phyloP scores from a whole-genome alignment of 345 rosid species.

The Noccaea bulbosa region DNA sequence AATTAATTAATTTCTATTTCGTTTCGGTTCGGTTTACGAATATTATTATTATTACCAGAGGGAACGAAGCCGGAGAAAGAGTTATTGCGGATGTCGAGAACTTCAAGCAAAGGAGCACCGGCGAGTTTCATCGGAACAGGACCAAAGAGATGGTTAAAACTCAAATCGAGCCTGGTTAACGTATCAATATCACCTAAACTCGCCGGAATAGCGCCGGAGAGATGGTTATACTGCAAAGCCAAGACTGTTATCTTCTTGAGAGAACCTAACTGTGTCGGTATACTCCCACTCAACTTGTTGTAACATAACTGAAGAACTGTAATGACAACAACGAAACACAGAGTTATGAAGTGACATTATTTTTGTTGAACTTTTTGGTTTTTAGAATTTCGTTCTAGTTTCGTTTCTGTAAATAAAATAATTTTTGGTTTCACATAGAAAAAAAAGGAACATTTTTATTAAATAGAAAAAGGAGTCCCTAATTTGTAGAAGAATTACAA shows the following conservation, averaged over 20 bases:
- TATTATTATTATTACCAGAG: constrained; percentile 53
- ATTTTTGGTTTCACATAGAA: background rate
- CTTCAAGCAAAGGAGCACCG: constrained; percentile 60
- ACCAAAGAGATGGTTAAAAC: constrained; percentile 85
- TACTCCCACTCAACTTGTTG: constrained; percentile 77
- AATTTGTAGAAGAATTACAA: background rate
- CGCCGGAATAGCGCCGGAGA: constrained; percentile 94
- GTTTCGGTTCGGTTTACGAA: background rate
- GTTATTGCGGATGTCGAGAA: constrained; percentile 84
- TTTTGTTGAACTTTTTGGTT: background rate
- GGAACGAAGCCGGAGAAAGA: constrained; percentile 85
- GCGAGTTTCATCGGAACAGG: constrained; percentile 77
- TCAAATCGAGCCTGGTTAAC: constrained; percentile 79
- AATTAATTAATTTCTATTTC: background rate
- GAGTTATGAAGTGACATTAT: background rate
- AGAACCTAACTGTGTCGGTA: constrained; percentile 83
- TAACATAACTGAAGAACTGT: constrained; percentile 90
- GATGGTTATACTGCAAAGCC: constrained; percentile 73
- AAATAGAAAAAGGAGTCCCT: background rate
- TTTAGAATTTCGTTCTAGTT: background rate
- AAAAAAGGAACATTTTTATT: no score
- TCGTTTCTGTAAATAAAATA: background rate
- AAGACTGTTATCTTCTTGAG: constrained; percentile 69
- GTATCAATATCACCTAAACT: constrained; percentile 69
- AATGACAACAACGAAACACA: background rate